Percentiles rank a stretch among this genome's conserved stretches.
Conservation (phyloP, 495 filamentous ascomycete species). For the Xylaria palmicola region DNA sequence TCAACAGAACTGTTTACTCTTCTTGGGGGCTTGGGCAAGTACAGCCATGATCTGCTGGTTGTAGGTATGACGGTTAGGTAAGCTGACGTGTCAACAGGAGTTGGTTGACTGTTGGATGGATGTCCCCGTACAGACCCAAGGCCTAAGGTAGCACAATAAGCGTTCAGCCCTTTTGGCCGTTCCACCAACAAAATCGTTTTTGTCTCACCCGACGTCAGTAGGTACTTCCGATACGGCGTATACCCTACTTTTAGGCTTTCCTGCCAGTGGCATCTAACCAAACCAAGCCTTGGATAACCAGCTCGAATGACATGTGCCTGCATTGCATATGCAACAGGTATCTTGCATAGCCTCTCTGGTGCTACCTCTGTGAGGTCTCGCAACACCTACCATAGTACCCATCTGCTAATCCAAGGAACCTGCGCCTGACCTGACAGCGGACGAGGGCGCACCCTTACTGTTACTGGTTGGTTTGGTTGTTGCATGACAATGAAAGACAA, state of each 20-base stretch:
- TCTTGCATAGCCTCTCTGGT: neutral
- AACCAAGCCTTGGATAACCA: neutral
- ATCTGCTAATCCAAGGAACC: too few species aligned
- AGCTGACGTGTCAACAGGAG: neutral
- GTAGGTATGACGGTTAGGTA: too few species aligned
- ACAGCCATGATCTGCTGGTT: too few species aligned
- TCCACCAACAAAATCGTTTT: too few species aligned
- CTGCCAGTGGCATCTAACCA: neutral
- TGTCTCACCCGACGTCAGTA: too few species aligned
- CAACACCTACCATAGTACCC: too few species aligned
- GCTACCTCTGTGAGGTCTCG: neutral
- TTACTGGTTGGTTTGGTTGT: neutral
- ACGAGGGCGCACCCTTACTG: too few species aligned
- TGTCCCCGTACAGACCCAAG: too few species aligned
- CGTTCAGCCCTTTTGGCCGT: too few species aligned
- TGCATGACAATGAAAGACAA: neutral
- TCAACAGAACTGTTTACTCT: neutral
- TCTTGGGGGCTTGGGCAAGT: too few species aligned
- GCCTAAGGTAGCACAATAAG: too few species aligned
- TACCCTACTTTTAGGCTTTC: neutral
- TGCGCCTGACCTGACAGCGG: neutral
- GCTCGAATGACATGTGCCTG: neutral
- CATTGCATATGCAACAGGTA: neutral
- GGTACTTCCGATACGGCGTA: too few species aligned
- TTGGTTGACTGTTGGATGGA: neutral